Evolutionary conservation across 495 filamentous ascomycete genomes (phyloP), one percentile per base, ranked within the genome.

Genomic region (Chaetomidium leptoderma): DNA sequence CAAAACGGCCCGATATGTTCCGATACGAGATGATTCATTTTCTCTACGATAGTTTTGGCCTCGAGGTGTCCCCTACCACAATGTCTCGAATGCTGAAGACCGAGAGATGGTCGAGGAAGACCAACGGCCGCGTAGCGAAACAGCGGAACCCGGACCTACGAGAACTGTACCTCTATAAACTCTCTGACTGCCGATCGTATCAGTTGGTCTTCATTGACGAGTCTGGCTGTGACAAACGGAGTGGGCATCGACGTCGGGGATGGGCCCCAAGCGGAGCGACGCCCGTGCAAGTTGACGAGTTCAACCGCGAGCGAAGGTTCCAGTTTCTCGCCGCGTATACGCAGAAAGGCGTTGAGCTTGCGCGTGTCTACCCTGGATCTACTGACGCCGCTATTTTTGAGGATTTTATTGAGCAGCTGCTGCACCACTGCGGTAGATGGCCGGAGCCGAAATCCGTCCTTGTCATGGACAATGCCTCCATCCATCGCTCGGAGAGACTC

Each of bases 371-470:
- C 33, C 29, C 32, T 27, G 27, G 45, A 14, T 48, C 27, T 33
- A 48, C n/a, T 3, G n/a, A 48, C 13, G 16, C 27, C 27, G 45
- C 29, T 3, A 29, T 48, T 6, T 32, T 48, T 24, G 45, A 48
- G 45, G 29, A 32, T 33, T 47, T 48, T 6, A 48, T 48, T 14
- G 27, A 48, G 29, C 45, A 48, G 29, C 45, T 48, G 13, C 16
- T 48, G 19, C 11, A 6, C 21, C 11, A 46, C 17, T 46, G 24
- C 43, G 43, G 43, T 4, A 46, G 24, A 29, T 29, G 43, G 43
- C 43, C 10, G 13, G 43, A 46, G 24, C 43, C 43, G 8, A 46
- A n/a, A 24, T 46, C 43, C 14, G 26, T 46, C 9, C 23, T 46
- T 16, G 21, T 46, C 16, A 46, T 46, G 24, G 43, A 27, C 29